Evolutionary conservation across 257 asterid genomes (phyloP).

Genomic region (Ballota nigra): DNA sequence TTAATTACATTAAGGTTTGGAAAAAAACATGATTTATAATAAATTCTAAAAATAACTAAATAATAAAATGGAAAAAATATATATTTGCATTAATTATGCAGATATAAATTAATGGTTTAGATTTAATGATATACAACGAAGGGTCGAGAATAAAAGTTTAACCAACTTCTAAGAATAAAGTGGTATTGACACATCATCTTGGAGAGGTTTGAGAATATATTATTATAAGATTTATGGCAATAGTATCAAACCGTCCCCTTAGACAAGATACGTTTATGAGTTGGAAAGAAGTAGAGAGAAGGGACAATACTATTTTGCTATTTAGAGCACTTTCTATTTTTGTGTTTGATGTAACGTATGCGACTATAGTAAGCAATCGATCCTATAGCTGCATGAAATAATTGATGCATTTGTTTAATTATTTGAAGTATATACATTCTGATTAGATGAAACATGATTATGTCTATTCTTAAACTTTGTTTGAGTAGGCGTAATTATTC

Average conservation of each 20-base stretch:
- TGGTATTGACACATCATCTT: too few relatives aligned
- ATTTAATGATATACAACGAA: too few relatives aligned
- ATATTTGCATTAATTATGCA: too few relatives aligned
- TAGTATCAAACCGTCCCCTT: neutral
- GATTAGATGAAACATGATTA: slow-evolving; percentile 7
- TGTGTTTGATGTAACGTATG: neutral
- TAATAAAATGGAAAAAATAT: too few relatives aligned
- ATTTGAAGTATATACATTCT: neutral
- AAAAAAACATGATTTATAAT: too few relatives aligned
- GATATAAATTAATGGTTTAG: too few relatives aligned
- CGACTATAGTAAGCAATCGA: neutral
- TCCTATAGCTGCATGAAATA: neutral
- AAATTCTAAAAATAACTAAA: too few relatives aligned
- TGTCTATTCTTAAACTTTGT: slow-evolving; percentile 7
- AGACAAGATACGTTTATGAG: neutral
- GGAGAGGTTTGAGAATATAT: too few relatives aligned
- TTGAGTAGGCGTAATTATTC: neutral
- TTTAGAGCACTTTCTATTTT: neutral
- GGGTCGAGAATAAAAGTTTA: too few relatives aligned
- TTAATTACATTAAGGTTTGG: too few relatives aligned
- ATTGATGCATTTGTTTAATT: neutral
- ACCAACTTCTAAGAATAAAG: too few relatives aligned
- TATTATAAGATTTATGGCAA: neutral
- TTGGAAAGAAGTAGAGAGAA: neutral
- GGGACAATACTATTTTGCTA: neutral